Base-by-base conservation (phyloP, 2,329 filamentous ascomycete genomes). In the Fusarium buharicum region DNA sequence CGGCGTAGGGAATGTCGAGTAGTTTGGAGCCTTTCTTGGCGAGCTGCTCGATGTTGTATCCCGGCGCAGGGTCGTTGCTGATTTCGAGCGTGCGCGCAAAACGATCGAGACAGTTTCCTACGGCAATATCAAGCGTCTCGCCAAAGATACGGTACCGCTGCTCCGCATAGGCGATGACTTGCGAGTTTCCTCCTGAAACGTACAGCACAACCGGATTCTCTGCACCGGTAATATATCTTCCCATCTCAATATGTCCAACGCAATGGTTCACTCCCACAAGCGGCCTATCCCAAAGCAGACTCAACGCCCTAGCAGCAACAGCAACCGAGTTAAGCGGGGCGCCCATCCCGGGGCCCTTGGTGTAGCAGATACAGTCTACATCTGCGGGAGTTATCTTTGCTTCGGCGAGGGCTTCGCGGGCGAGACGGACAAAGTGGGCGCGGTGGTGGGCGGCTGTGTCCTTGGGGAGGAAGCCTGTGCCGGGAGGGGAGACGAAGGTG, bases 171-270 rank as follows among this genome's bases (percentile, higher is more conserved):
- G 95, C 95, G 67, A 98, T 98, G 22, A 98, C 94, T 79, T 99
- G 94, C 13, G 94, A 97, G 81, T 99, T 99, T 55, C 95, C 95
- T 60, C 95, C 95, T 18, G 88, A 92, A 36, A 98, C 95, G 77
- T 99, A 99, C 34, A 99, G 82, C 43, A 99, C 95, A 31, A 98
- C 93, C 0, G 95, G 95, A 77, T 99, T 94, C 20, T 85, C 80
- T 14, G 95, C 93, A 56, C 92, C 91, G 5, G 95, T 98, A 73
- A 99, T 97, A 57, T 90, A 85, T 46, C 95, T 86, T 28, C 95
- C 95, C 95, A 99, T 99, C 80, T 99, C 95, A 71, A 99, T 98
- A 77, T 99, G 95, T 38, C 95, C 95, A 43, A 99, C 91, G 77
- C 95, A 99, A 78, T 99, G 95, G 78, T 99, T 99, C 22, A 99